These are phyloP conservation scores for Apiospora saccharicola DNA, from an alignment of 2,329 filamentous ascomycete genomes.

Conservation along the genomic window DNA sequence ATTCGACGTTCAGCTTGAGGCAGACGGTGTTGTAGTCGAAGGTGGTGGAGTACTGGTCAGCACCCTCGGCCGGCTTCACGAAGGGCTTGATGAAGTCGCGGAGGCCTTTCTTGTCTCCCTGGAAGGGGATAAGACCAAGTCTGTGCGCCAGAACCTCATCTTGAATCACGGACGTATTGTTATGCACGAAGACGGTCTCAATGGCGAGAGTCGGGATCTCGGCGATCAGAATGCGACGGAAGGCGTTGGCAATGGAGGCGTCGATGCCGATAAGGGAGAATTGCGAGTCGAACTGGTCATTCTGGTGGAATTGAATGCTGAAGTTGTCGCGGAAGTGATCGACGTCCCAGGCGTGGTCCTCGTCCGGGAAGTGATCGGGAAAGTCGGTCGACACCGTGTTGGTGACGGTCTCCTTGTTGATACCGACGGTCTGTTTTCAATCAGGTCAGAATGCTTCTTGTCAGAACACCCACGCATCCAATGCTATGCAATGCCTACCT, in stretches of 20 bases:
- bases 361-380: slow-evolving; percentile 87
- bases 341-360: slow-evolving; percentile 83
- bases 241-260: slow-evolving; percentile 93
- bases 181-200: slow-evolving; percentile 89
- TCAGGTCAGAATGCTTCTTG: slow-evolving; percentile 4
- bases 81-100: slow-evolving; percentile 82
- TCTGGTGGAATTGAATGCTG: slow-evolving; percentile 83
- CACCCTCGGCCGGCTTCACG: slow-evolving; percentile 71
- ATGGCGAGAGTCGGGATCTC: slow-evolving; percentile 96
- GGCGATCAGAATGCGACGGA: slow-evolving; percentile 92
- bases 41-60: slow-evolving; percentile 65
- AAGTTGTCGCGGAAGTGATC: slow-evolving; percentile 76
- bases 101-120: slow-evolving; percentile 78
- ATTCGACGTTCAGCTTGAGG: slow-evolving; percentile 78
- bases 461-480: slow-evolving; percentile 18
- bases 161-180: slow-evolving; percentile 98
- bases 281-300: slow-evolving; percentile 76
- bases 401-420: slow-evolving; percentile 90
- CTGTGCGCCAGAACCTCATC: slow-evolving; percentile 95
- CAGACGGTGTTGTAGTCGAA: slow-evolving; percentile 89
- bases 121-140: slow-evolving; percentile 89
- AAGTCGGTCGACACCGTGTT: slow-evolving; percentile 91
- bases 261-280: slow-evolving; percentile 95
- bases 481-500: slow-evolving; percentile 34
- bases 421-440: slow-evolving; percentile 73